A percentile compares a stretch with the other conserved stretches of the same genome.
These are phyloP conservation scores for Mortierella antarctica DNA, from an alignment of 192 early-diverging fungal genomes.

Conservation along the genomic window DNA sequence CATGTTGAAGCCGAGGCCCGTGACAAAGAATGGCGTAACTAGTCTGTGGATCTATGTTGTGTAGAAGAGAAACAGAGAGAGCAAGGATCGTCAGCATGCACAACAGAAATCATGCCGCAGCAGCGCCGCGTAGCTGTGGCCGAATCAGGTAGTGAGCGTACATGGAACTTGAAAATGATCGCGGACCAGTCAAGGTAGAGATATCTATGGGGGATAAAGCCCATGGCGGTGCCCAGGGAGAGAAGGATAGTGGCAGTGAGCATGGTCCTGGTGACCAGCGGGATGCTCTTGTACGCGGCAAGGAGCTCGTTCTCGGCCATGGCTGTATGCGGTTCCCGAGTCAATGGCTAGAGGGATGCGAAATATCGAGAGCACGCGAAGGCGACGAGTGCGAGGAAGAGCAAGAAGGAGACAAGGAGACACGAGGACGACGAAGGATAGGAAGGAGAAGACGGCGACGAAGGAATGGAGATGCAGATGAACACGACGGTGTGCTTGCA, in stretches of 20 bases:
- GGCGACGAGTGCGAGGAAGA: background rate
- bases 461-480: background rate
- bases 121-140: background rate
- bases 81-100: background rate
- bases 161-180: conserved; percentile 69
- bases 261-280: conserved; percentile 68
- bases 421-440: background rate
- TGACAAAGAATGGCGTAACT: conserved; percentile 73
- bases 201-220: conserved; percentile 44
- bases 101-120: background rate
- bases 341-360: background rate
- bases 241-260: conserved; percentile 60
- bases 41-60: conserved; percentile 76
- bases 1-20: conserved; percentile 64
- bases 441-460: background rate
- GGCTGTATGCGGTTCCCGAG: background rate
- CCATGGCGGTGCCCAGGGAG: conserved; percentile 57
- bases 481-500: too few relatives aligned
- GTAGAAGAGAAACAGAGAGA: background rate
- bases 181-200: conserved; percentile 65
- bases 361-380: background rate
- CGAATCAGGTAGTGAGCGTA: conserved; percentile 25
- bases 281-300: conserved; percentile 65
- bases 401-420: too few relatives aligned
- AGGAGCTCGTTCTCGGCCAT: conserved; percentile 62